A percentile compares a stretch with the other conserved stretches of the same genome.
These are phyloP conservation scores for Heliocybe sulcata DNA, from an alignment of 1,284 basidiomycete species.

Conservation along the genomic window DNA sequence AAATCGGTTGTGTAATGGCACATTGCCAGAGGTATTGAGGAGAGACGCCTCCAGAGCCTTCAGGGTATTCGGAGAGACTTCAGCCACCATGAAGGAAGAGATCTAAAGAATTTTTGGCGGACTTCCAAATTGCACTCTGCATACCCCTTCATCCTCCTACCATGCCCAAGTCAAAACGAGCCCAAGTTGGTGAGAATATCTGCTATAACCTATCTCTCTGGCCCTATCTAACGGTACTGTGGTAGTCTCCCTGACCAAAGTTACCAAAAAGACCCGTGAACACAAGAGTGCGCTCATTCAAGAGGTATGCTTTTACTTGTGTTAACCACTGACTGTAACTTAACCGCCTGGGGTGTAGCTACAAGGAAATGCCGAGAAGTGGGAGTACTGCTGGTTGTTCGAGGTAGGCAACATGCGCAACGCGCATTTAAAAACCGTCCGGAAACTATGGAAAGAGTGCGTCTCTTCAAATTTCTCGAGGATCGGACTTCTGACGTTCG, in stretches of 20 bases:
- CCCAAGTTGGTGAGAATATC: constrained; percentile 56
- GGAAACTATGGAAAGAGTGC: constrained; percentile 90
- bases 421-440: constrained; percentile 88
- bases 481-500: constrained; percentile 6
- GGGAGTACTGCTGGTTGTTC: constrained; percentile 94
- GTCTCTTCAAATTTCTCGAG: constrained; percentile 20
- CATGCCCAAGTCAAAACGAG: constrained; percentile 87
- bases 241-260: constrained; percentile 72
- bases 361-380: constrained; percentile 76
- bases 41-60: constrained; percentile 58
- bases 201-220: neutral
- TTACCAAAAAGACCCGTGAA: constrained; percentile 73
- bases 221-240: constrained; percentile 5
- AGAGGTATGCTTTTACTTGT: constrained; percentile 42
- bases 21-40: constrained; percentile 68
- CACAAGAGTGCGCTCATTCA: constrained; percentile 83
- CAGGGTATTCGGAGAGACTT: constrained; percentile 34
- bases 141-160: constrained; percentile 14
- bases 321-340: neutral
- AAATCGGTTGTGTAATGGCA: constrained; percentile 86
- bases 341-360: constrained; percentile 36
- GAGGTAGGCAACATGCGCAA: constrained; percentile 94
- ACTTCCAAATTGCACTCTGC: constrained; percentile 18
- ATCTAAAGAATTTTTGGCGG: constrained; percentile 12
- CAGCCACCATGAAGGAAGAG: constrained; percentile 19